Base-by-base conservation (phyloP, 2,329 filamentous ascomycete genomes). In the Orbilia blumenaviensis region DNA sequence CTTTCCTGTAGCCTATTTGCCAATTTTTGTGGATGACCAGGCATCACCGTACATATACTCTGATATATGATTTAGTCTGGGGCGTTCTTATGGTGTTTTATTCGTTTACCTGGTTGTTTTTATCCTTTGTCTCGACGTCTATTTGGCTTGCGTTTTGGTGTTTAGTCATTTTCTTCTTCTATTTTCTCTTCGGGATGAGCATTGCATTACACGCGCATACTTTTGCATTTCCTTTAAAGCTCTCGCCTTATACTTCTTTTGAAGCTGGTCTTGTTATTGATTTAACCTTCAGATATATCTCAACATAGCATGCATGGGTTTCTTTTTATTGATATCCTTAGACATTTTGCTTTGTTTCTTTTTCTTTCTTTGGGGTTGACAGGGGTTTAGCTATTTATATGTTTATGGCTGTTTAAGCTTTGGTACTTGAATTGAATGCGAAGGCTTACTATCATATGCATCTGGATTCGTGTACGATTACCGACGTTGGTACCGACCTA, bases 11-110 rank as follows among this genome's bases (percentile, higher is more conserved):
- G 44, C 46, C 46, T 75, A 67, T 68, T 67, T 75, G 63, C 63
- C 23, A 21, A 23, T n/a, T 67, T 42, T 66, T 64, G 25, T 48
- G 32, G 50, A 63, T 50, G 60, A 69, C 72, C 72, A 76, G 72
- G 72, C 72, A 76, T 54, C 72, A 76, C 72, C 72, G 72, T 76
- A 76, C 72, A 75, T 67, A 76, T 76, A 76, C 48, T 41, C 21
- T 25, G 62, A 44, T 76, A 76, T 76, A 76, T 76, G 72, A 68
- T 76, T 69, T 76, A 46, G 72, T 69, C 72, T 69, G 72, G 72
- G 50, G 62, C 58, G 50, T 67, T 66, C 50, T 32, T 36, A 60
- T 60, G 66, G 76, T 54, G 62, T 63, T 67, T 38, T 41, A 34
- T 74, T 32, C 63, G 27, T 21, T 16, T 27, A 68, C 42, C 23